A percentile compares a stretch with the other conserved stretches of the same genome.
These are phyloP conservation scores for Zoysia japonica DNA, from an alignment of 176 grass and related monocot species.

Conservation along the genomic window DNA sequence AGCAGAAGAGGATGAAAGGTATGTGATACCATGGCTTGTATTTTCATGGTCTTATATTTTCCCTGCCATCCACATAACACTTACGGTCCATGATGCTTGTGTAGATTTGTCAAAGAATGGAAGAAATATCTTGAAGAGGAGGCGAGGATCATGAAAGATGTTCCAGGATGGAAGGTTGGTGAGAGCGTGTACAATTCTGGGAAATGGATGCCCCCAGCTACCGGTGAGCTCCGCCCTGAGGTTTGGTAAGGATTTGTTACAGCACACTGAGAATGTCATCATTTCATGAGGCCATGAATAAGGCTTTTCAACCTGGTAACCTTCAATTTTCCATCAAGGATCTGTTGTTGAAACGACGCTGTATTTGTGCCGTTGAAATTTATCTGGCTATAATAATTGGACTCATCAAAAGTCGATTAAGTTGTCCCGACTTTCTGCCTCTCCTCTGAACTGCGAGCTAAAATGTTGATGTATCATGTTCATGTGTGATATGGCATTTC, in stretches of 20 bases:
- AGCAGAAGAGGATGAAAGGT: constrained; percentile 99
- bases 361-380: constrained; percentile 35
- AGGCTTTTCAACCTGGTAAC: constrained; percentile 19
- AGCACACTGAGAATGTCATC: not conserved
- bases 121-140: constrained; percentile 91
- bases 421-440: not conserved
- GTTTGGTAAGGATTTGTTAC: constrained; percentile 61
- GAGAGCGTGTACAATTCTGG: constrained; percentile 87
- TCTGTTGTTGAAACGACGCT: not conserved
- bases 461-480: not conserved
- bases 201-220: constrained; percentile 91
- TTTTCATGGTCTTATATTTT: not conserved
- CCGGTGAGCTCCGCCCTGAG: constrained; percentile 85
- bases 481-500: not conserved
- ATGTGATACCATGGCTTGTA: not conserved
- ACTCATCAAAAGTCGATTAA: not conserved
- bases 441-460: not conserved
- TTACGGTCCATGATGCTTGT: not conserved
- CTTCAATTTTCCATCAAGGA: constrained; percentile 16
- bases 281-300: constrained; percentile 38
- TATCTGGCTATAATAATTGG: constrained; percentile 43
- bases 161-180: constrained; percentile 97
- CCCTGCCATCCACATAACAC: not conserved
- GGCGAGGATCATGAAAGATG: constrained; percentile 87
- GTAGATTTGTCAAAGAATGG: constrained; percentile 97